Evolutionary conservation across 202 grass and related monocot species (phyloP), one percentile per base, ranked within the genome.

Genomic region (Cymbopogon flexuosus): DNA sequence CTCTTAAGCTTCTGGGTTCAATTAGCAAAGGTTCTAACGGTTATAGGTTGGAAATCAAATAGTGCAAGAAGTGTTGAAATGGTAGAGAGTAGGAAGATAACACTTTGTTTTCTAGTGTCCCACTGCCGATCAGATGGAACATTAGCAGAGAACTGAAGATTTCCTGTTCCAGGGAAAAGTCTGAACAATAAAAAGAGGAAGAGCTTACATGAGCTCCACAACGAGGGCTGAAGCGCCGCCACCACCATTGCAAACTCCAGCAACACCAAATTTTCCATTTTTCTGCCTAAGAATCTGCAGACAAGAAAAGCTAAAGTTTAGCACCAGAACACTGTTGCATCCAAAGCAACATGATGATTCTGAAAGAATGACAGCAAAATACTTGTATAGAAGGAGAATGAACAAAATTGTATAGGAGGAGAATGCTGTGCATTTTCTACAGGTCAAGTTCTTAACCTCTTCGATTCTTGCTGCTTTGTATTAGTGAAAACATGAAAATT

Each of bases 191-290:
- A 64, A 37, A 51, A 72, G 0, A 0, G 2, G 27, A 79, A 62
- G 45, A 51, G 37, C 96, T 90, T 94, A 95, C 92, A 91, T 89
- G 37, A 91, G 77, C 86, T 98, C 90, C 57, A 98, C 27, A 65
- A 98, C 92, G 30, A 98, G 57, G 8, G 96, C 86, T 58, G 92
- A 98, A 71, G 96, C 90, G 24, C 96, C 96, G 5, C 96, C 96
- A 0, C 96, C 96, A 8, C 96, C 96, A 45, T 95, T 98, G 84
- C 96, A 98, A 87, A 98, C 84, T 72, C 88, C 96, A 42, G 92
- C 90, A 57, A 95, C 96, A 85, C 96, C 96, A 58, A 89, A 88
- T 64, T 85, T 99, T 73, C 88, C 96, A 77, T 86, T 77, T 87
- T 85, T 93, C 30, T 93, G 86, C 72, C 61, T 84, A 80, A 95